Percentiles rank a stretch among this genome's conserved stretches.
Conservation (phyloP, 441 rosid genomes). For the Corymbia citriodora region DNA sequence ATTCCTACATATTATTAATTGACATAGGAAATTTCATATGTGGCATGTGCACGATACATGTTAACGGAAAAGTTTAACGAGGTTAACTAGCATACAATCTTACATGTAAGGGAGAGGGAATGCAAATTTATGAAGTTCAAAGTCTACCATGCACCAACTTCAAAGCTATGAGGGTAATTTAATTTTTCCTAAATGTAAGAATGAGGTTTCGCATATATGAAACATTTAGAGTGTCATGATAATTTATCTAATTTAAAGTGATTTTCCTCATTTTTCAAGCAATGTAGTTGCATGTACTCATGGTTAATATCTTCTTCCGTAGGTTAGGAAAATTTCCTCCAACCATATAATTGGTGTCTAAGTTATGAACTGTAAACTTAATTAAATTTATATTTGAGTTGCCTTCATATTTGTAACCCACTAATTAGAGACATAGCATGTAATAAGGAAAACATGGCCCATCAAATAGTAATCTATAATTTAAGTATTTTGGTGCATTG, state of each 20-base stretch:
- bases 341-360: background rate
- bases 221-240: background rate
- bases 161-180: background rate
- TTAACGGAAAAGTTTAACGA: background rate
- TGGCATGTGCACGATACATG: background rate
- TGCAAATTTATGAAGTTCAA: background rate
- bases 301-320: background rate
- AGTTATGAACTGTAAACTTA: background rate
- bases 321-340: background rate
- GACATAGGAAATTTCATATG: too few relatives aligned
- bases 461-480: too few relatives aligned
- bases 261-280: background rate
- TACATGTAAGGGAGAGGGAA: background rate
- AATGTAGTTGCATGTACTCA: background rate
- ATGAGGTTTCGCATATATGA: background rate
- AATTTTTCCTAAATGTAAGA: background rate
- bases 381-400: background rate
- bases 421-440: background rate
- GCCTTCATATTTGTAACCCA: background rate
- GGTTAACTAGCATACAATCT: background rate
- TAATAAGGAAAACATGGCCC: background rate
- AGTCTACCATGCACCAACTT: background rate
- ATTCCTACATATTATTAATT: background rate
- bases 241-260: background rate
- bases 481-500: background rate